Base-by-base conservation (phyloP, 192 early-diverging fungal genomes). In the Coemansia aciculifera region DNA sequence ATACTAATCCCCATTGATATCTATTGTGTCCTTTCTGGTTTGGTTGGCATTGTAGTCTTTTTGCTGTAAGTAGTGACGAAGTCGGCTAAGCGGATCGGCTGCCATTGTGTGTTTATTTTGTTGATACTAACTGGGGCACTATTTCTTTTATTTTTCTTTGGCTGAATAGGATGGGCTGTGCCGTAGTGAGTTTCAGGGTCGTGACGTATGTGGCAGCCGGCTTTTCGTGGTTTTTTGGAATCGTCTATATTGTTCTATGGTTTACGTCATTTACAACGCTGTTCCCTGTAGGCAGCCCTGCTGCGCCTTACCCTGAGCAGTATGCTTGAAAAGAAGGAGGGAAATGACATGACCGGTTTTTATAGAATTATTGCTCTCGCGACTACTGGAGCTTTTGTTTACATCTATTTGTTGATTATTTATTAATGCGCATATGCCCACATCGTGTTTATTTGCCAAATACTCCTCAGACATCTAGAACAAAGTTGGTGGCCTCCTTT, bases 221-320 rank as follows among this genome's bases (percentile, higher is more conserved):
- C 11, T 68, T 81, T 31, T 62, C 79, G 21, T 81, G 79, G 79
- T 43, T 63, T 42, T 73, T 81, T 43, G 79, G 79, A 12, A 46
- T 81, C 9, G 56, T 77, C 54, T 81, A 81, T 36, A 77, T 81
- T 57, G 60, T 73, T n/a, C 44, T 81, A 10, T 81, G 71, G 71
- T 81, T 77, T 43, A 73, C 79, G n/a, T 73, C 79, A 49, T 74
- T 77, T 40, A 52, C 51, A 29, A 67, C 66, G 17, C 68, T 81
- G 67, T 81, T 69, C 62, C 79, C 74, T 0, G 70, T 81, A 9
- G 72, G 56, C n/a, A 65, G 31, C 59, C 44, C 21, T 36, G 19
- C 57, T 11, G 34, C 10, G 27, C 63, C 44, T 6, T 57, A 51
- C 21, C 63, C 65, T 5, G 64, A 66, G 52, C 23, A 46, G 23